phyloP scores from a whole-genome alignment of 2,329 filamentous ascomycete species.

The Ceratocystis lukuohia region DNA sequence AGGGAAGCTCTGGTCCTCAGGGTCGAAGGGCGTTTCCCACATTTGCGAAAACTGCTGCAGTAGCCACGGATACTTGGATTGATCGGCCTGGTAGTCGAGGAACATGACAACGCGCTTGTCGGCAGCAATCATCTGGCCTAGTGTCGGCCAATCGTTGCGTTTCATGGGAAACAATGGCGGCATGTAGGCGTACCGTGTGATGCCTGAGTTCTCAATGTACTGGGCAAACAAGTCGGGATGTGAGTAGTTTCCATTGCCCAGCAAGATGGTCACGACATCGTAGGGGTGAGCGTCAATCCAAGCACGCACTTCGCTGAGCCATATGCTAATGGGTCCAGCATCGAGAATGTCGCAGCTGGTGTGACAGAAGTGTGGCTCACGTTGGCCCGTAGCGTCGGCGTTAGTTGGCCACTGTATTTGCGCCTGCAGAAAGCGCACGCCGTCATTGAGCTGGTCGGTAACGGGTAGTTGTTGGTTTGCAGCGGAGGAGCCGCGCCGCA shows the following conservation, averaged over 20 bases:
- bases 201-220: conserved; percentile 57
- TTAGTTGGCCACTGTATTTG: conserved; percentile 47
- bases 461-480: conserved; percentile 62
- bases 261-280: conserved; percentile 75
- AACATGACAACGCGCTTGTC: conserved; percentile 65
- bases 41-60: conserved; percentile 78
- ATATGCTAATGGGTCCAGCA: conserved; percentile 61
- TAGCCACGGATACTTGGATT: conserved; percentile 66
- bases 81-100: conserved; percentile 74
- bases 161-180: conserved; percentile 59
- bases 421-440: conserved; percentile 50
- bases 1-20: conserved; percentile 49
- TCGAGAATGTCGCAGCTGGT: conserved; percentile 71
- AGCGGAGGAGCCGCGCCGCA: conserved; percentile 53
- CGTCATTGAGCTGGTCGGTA: conserved; percentile 61
- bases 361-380: conserved; percentile 64
- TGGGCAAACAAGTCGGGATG: conserved; percentile 47
- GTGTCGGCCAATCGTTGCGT: conserved; percentile 67
- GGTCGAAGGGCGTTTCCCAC: conserved; percentile 86
- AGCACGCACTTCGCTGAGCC: conserved; percentile 51
- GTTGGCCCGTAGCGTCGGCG: conserved; percentile 29
- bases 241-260: conserved; percentile 74
- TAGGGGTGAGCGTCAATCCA: conserved; percentile 71
- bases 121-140: conserved; percentile 59
- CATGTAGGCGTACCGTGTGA: conserved; percentile 59